Conservation (phyloP, 2,329 filamentous ascomycete species). For the Hirsutella minnesotensis region DNA sequence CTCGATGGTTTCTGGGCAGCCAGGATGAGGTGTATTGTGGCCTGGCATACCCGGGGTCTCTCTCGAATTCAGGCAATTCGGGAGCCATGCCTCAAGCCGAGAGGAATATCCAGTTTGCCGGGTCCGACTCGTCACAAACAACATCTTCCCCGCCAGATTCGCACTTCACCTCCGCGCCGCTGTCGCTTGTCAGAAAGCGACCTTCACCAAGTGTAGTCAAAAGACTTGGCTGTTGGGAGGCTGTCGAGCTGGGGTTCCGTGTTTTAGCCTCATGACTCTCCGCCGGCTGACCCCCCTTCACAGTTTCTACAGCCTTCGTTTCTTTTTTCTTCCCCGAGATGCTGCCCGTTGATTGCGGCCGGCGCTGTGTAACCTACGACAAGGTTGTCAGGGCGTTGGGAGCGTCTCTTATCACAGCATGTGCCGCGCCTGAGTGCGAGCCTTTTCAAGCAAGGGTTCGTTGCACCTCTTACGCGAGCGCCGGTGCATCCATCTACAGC, state of each 20-base stretch:
- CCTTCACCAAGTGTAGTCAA: too few species aligned
- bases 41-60: background rate
- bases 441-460: background rate
- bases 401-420: background rate
- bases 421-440: background rate
- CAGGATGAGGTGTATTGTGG: background rate
- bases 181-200: too few species aligned
- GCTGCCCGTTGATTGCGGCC: background rate
- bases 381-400: background rate
- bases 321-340: constrained; percentile 2
- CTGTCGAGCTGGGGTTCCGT: background rate
- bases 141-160: too few species aligned
- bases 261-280: background rate
- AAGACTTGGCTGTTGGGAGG: too few species aligned
- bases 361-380: background rate
- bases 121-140: too few species aligned
- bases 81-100: constrained; percentile 1
- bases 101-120: too few species aligned
- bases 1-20: background rate
- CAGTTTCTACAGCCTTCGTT: background rate
- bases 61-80: background rate
- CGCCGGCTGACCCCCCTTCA: background rate
- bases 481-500: too few species aligned
- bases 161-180: too few species aligned
- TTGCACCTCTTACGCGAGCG: too few species aligned